These are phyloP conservation scores for Sclerotinia trifoliorum DNA, from an alignment of 2,329 filamentous ascomycete genomes.

Conservation along the genomic window DNA sequence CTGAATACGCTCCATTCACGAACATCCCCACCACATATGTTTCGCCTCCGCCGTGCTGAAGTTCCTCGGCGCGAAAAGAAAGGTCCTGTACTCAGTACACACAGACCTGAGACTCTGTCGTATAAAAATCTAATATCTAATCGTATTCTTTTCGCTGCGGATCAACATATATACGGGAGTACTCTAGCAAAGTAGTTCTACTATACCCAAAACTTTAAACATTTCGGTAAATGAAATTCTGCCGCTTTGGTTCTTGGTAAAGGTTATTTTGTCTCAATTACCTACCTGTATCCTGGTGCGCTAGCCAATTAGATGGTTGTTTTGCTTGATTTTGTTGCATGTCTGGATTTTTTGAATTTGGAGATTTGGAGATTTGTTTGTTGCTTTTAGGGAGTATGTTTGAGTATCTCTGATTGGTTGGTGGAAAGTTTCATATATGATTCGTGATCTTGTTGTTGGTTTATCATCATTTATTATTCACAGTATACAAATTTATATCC, in stretches of 20 bases:
- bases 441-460: neutral
- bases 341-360: neutral
- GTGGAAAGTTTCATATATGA: neutral
- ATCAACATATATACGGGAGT: neutral
- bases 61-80: neutral
- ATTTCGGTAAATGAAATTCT: too few relatives aligned
- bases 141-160: neutral
- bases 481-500: neutral
- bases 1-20: too few relatives aligned
- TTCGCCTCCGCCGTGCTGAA: neutral
- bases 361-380: neutral
- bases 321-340: neutral
- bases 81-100: neutral
- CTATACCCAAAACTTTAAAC: neutral
- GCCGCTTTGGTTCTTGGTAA: too few relatives aligned
- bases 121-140: neutral
- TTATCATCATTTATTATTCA: neutral
- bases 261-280: too few relatives aligned
- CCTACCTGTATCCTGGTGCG: too few relatives aligned
- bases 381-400: neutral
- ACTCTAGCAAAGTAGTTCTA: too few relatives aligned
- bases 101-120: neutral
- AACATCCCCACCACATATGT: neutral
- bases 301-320: neutral
- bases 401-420: neutral